phyloP scores from a whole-genome alignment of 495 filamentous ascomycete genomes.

The Elasticomyces elasticus region DNA sequence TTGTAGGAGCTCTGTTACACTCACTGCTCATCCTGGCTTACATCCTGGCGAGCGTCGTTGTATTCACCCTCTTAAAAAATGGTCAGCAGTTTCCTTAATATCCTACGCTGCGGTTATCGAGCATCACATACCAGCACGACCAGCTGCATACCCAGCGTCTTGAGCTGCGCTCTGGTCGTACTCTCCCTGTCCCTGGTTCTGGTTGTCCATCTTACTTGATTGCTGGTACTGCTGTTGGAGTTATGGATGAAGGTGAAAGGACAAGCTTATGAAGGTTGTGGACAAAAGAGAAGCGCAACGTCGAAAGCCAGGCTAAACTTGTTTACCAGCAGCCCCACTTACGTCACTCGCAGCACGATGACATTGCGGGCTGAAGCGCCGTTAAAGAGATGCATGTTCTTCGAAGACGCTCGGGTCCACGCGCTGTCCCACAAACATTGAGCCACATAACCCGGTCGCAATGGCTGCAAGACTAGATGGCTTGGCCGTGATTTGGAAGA shows the following conservation, averaged over 20 bases:
- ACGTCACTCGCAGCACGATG: background rate
- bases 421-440: too few species aligned
- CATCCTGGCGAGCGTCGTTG: slow-evolving; percentile 14
- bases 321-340: background rate
- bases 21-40: slow-evolving; percentile 11
- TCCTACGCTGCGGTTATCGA: background rate
- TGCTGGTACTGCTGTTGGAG: background rate
- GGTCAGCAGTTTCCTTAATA: background rate
- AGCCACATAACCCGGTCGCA: too few species aligned
- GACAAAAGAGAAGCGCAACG: too few species aligned
- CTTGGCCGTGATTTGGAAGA: too few species aligned
- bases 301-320: background rate
- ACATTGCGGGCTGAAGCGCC: background rate
- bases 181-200: background rate
- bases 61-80: slow-evolving; percentile 14
- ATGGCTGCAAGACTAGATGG: too few species aligned
- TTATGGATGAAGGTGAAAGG: too few species aligned
- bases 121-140: slow-evolving; percentile 7
- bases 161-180: slow-evolving; percentile 12
- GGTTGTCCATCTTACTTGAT: background rate
- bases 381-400: background rate
- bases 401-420: too few species aligned
- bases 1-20: background rate
- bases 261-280: background rate
- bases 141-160: slow-evolving; percentile 15